Evolutionary conservation across 2,329 filamentous ascomycete species (phyloP).

Genomic region (Escovopsis weberi): DNA sequence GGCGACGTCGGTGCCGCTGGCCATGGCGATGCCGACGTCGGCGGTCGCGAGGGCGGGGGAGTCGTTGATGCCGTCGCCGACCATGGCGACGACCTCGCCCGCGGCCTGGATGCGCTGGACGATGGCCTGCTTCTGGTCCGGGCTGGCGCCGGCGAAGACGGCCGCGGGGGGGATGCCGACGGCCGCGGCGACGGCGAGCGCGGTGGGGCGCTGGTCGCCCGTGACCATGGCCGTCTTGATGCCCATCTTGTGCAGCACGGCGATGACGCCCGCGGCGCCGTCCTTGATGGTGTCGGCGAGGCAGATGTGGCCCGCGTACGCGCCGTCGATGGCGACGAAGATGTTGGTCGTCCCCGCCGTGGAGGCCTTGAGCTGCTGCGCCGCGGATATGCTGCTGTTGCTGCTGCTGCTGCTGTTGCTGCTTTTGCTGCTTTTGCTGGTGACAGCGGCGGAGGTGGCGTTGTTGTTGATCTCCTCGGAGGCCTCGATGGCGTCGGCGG

Average conservation of each 20-base stretch:
- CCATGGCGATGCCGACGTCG: slow-evolving; percentile 83
- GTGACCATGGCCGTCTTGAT: slow-evolving; percentile 86
- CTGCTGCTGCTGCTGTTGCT: too few species aligned
- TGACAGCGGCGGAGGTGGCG: slow-evolving; percentile 25
- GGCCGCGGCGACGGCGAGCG: slow-evolving; percentile 64
- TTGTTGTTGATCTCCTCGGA: slow-evolving; percentile 48
- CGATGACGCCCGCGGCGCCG: slow-evolving; percentile 64
- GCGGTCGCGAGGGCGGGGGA: slow-evolving; percentile 88
- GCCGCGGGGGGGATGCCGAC: slow-evolving; percentile 66
- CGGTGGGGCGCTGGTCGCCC: slow-evolving; percentile 76
- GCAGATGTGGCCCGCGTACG: slow-evolving; percentile 68
- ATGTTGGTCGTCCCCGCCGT: slow-evolving; percentile 67
- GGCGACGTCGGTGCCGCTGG: slow-evolving; percentile 86
- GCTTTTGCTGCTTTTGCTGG: slow-evolving; percentile 13
- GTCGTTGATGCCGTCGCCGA: slow-evolving; percentile 97
- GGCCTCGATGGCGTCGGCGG: slow-evolving; percentile 46
- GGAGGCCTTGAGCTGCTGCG: too few species aligned
- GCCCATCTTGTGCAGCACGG: slow-evolving; percentile 70
- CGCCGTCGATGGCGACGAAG: slow-evolving; percentile 72
- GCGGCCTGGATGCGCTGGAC: slow-evolving; percentile 59
- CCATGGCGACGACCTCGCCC: slow-evolving; percentile 82
- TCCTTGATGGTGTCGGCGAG: slow-evolving; percentile 87
- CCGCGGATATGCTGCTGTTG: too few species aligned
- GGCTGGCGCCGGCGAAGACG: slow-evolving; percentile 77
- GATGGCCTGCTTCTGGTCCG: slow-evolving; percentile 81